These are phyloP conservation scores for Termitomyces sp. DNA, from an alignment of 768 basidiomycete genomes.

Conservation along the genomic window DNA sequence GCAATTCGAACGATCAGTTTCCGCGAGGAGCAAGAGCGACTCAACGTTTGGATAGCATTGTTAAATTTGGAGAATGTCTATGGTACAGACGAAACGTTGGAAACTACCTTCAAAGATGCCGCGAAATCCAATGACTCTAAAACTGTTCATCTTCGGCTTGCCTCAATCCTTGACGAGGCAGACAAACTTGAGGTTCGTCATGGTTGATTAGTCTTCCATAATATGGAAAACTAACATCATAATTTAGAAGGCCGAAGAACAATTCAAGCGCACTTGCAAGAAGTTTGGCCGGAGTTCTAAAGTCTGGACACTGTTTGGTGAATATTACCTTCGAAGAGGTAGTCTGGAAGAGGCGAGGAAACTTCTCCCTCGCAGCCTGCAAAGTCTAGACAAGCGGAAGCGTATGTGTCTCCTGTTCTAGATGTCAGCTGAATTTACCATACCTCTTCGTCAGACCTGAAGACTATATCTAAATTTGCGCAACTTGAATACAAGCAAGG, in stretches of 20 bases:
- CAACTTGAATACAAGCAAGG: slow-evolving; percentile 94
- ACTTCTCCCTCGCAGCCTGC: slow-evolving; percentile 82
- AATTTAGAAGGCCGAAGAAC: slow-evolving; percentile 85
- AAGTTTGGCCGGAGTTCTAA: slow-evolving; percentile 95
- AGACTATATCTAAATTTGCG: slow-evolving; percentile 94
- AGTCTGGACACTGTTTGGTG: slow-evolving; percentile 88
- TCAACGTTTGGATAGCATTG: slow-evolving; percentile 97
- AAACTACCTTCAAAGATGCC: slow-evolving; percentile 87
- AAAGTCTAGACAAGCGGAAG: slow-evolving; percentile 90
- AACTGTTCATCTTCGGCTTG: slow-evolving; percentile 81
- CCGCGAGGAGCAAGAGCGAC: slow-evolving; percentile 92
- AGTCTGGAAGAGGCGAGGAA: slow-evolving; percentile 79
- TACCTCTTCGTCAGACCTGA: slow-evolving; percentile 63
- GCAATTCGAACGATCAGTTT: slow-evolving; percentile 89
- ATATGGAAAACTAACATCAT: background rate
- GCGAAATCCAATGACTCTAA: slow-evolving; percentile 90
- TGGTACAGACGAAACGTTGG: slow-evolving; percentile 79
- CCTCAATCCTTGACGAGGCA: slow-evolving; percentile 80
- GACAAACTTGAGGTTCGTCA: slow-evolving; percentile 65
- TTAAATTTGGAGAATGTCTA: slow-evolving; percentile 94
- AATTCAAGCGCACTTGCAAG: slow-evolving; percentile 84
- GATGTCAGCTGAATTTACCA: background rate
- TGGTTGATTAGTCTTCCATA: background rate
- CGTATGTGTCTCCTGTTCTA: slow-evolving; percentile 52
- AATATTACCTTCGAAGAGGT: slow-evolving; percentile 74